These are phyloP conservation scores for Sporobolomyces pararoseus DNA, from an alignment of 768 basidiomycete genomes.

Conservation along the genomic window DNA sequence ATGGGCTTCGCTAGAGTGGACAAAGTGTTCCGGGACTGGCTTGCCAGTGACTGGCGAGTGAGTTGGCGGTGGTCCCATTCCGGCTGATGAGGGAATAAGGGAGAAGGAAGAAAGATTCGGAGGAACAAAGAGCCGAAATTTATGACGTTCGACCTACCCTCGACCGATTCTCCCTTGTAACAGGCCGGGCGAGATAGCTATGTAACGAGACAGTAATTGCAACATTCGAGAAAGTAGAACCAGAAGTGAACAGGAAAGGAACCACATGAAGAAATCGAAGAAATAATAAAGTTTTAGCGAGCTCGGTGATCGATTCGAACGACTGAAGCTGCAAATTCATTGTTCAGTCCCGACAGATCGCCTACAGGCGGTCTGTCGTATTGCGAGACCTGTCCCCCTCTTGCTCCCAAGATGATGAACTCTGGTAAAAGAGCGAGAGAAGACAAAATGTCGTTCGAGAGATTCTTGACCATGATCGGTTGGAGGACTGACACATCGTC, in stretches of 20 bases:
- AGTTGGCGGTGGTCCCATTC: slow-evolving; percentile 16
- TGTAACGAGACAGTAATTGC: too few relatives aligned
- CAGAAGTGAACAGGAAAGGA: too few relatives aligned
- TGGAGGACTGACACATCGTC: slow-evolving; percentile 71
- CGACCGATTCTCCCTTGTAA: too few relatives aligned
- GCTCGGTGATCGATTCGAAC: slow-evolving; percentile 34
- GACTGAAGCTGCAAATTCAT: slow-evolving; percentile 31
- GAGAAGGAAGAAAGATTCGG: too few relatives aligned
- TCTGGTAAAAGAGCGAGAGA: slow-evolving; percentile 72
- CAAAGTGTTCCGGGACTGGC: slow-evolving; percentile 26
- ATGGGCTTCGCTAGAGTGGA: slow-evolving; percentile 41
- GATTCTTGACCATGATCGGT: slow-evolving; percentile 60
- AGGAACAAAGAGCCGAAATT: too few relatives aligned
- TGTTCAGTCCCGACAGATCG: slow-evolving; percentile 13
- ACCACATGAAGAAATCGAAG: neutral
- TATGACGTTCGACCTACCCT: too few relatives aligned
- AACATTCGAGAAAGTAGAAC: neutral
- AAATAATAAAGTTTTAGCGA: neutral
- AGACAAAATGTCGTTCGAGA: slow-evolving; percentile 75
- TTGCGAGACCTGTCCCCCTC: slow-evolving; percentile 70
- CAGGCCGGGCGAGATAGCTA: too few relatives aligned
- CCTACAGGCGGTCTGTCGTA: slow-evolving; percentile 56
- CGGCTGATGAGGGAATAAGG: neutral
- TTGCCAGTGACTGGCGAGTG: slow-evolving; percentile 32
- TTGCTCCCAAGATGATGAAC: slow-evolving; percentile 72